These are phyloP conservation scores for Aspergillus uvarum DNA, from an alignment of 2,329 filamentous ascomycete genomes.

Conservation along the genomic window DNA sequence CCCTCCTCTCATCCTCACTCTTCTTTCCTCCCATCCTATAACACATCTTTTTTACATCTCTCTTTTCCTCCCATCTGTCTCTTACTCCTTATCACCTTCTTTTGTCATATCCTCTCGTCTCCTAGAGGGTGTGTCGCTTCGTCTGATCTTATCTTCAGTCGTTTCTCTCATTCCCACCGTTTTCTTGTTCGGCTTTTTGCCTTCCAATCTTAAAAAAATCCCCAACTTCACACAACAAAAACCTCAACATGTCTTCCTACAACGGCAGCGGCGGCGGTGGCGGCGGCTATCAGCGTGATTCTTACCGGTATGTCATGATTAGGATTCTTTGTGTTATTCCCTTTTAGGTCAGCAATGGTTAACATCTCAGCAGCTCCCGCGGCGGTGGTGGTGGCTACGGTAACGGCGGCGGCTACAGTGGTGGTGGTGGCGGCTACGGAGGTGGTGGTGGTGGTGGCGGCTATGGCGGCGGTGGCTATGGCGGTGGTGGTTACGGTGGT, in stretches of 20 bases:
- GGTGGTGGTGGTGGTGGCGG: constrained; percentile 30
- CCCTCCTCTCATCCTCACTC: constrained; percentile 25
- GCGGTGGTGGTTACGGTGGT: constrained; percentile 35
- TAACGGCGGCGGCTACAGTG: constrained; percentile 42
- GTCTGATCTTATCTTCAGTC: constrained; percentile 20
- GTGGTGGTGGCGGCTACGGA: constrained; percentile 40
- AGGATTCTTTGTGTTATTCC: neutral
- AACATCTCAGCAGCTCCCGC: constrained; percentile 36
- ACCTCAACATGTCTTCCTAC: constrained; percentile 71
- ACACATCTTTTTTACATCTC: constrained; percentile 19
- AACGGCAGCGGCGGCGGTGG: constrained; percentile 49
- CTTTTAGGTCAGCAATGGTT: neutral
- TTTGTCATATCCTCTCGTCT: constrained; percentile 16
- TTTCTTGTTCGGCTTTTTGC: constrained; percentile 4
- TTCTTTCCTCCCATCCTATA: constrained; percentile 21
- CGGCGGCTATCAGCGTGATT: constrained; percentile 53
- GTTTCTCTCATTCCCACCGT: constrained; percentile 21
- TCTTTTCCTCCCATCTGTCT: constrained; percentile 19
- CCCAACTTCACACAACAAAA: constrained; percentile 2
- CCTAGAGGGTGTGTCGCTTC: constrained; percentile 18
- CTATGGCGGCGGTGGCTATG: constrained; percentile 31
- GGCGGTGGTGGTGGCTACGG: constrained; percentile 53
- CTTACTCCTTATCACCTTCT: constrained; percentile 15
- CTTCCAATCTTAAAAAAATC: neutral
- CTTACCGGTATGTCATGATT: constrained; percentile 44